These are phyloP conservation scores for Phlegmacium glaucopus DNA, from an alignment of 768 basidiomycete genomes.

Conservation along the genomic window DNA sequence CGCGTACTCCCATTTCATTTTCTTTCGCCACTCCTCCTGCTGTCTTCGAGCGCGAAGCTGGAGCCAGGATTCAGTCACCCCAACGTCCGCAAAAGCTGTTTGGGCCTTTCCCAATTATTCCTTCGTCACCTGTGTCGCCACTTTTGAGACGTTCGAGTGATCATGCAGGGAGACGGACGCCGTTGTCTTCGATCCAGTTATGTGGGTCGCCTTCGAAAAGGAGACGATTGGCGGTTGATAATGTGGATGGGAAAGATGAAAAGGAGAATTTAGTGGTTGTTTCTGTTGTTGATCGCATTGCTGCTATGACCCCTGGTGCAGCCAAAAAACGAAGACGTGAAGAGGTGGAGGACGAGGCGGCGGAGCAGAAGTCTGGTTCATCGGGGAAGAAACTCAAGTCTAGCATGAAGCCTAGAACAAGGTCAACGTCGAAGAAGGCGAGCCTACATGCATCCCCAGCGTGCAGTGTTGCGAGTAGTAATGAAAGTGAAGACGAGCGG, in stretches of 20 bases:
- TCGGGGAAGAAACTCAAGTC: slow-evolving; percentile 17
- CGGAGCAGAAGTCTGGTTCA: slow-evolving; percentile 11
- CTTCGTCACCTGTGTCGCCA: slow-evolving; percentile 24
- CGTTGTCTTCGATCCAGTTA: slow-evolving; percentile 17
- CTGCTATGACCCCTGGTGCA: slow-evolving; percentile 7
- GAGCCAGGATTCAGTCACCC: slow-evolving; percentile 18
- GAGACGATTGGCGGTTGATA: slow-evolving; percentile 11
- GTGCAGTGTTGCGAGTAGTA: slow-evolving; percentile 12
- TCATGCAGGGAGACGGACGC: slow-evolving; percentile 11
- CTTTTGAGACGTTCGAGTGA: slow-evolving; percentile 8
- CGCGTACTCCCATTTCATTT: slow-evolving; percentile 17
- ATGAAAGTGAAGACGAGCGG: slow-evolving; percentile 32
- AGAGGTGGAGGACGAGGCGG: slow-evolving; percentile 30
- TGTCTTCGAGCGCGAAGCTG: slow-evolving; percentile 11
- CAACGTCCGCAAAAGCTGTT: slow-evolving; percentile 26
- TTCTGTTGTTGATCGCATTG: slow-evolving; percentile 46
- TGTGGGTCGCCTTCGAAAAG: slow-evolving; percentile 30
- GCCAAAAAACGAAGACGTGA: slow-evolving; percentile 39
- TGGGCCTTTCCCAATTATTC: slow-evolving; percentile 17
- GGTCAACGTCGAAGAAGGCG: slow-evolving; percentile 1
- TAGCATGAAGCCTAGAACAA: slow-evolving; percentile 16
- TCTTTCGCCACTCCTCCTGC: slow-evolving; percentile 20
- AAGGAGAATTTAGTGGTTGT: slow-evolving; percentile 55
- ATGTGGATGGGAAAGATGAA: slow-evolving; percentile 36
- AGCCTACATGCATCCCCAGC: slow-evolving; percentile 4